Base-by-base conservation (phyloP, 2,329 filamentous ascomycete species). In the Fusarium denticulatum region DNA sequence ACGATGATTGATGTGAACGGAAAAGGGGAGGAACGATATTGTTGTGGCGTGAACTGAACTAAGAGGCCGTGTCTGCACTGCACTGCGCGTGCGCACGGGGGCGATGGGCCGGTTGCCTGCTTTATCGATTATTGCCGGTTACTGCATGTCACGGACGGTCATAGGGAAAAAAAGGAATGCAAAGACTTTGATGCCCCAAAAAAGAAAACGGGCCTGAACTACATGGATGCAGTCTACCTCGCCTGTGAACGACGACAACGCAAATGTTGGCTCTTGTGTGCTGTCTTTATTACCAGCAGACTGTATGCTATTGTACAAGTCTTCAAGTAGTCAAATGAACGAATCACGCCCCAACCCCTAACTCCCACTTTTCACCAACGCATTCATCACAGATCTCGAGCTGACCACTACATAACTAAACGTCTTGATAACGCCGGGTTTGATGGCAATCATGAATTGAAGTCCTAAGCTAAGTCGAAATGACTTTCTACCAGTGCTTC, bases 91-190 rank as follows among this genome's bases (percentile, higher is more conserved):
- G 64, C 53, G 53, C 63, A 46, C 30, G 76, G 75, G 76, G 67
- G 76, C 39, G 76, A 79, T 76, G 75, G 79, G 76, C 80, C 74
- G 71, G 79, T 80, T 79, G 77, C 79, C 79, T 77, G 78, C 79
- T 79, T 79, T 82, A 79, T 82, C 77, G 77, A 80, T 81, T 82
- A 79, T 81, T 77, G 79, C 80, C 80, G 78, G 77, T 79, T 81
- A 79, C 81, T 85, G 81, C 84, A 85, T 85, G 81, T 83, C 82
- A 84, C 81, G 85, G 80, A 82, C 78, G 81, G 84, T 83, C 82
- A 83, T 82, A 84, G 82, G 84, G 84, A 85, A 85, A 82, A 85
- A 82, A 85, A 82, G 81, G 81, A 81, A 83, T 80, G 79, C 80
- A 82, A 80, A 81, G 74, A 80, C 75, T 80, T 77, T 80, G 78